Evolutionary conservation across 371 early-diverging fungal genomes (phyloP).

Genomic region (Lichtheimia ornata): DNA sequence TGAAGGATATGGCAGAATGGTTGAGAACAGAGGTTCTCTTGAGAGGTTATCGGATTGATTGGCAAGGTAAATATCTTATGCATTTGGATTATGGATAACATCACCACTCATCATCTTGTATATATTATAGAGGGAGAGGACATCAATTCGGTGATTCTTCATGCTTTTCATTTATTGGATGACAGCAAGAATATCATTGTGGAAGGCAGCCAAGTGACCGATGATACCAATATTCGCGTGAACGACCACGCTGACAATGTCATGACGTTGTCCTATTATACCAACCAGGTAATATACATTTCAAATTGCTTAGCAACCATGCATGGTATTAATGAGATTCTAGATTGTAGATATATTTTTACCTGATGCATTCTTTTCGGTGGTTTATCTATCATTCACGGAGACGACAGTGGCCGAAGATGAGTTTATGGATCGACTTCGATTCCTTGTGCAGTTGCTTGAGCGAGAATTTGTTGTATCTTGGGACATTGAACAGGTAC

Average conservation of each 20-base stretch:
- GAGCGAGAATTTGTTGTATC: slow-evolving; percentile 47
- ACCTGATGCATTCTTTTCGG: slow-evolving; percentile 47
- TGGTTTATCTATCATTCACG: slow-evolving; percentile 47
- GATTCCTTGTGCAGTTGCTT: slow-evolving; percentile 45
- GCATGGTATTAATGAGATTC: background rate
- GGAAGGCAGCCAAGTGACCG: slow-evolving; percentile 46
- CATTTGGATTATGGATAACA: too few species aligned
- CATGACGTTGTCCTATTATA: slow-evolving; percentile 49
- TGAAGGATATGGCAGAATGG: slow-evolving; percentile 50
- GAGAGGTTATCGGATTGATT: slow-evolving; percentile 31
- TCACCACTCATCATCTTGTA: background rate
- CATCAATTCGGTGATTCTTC: slow-evolving; percentile 36
- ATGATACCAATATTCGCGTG: slow-evolving; percentile 51
- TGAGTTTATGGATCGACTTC: slow-evolving; percentile 51
- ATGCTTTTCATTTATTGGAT: slow-evolving; percentile 42
- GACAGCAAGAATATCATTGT: slow-evolving; percentile 48
- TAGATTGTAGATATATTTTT: slow-evolving; percentile 40
- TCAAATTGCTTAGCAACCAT: too few species aligned
- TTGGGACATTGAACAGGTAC: slow-evolving; percentile 47
- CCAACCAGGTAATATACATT: slow-evolving; percentile 36
- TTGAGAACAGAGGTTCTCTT: slow-evolving; percentile 32
- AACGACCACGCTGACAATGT: slow-evolving; percentile 57
- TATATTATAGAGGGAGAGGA: slow-evolving; percentile 50
- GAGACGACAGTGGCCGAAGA: slow-evolving; percentile 36
- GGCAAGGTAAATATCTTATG: slow-evolving; percentile 18